These are phyloP conservation scores for Alternaria sp. DNA, from an alignment of 2,329 filamentous ascomycete genomes.

Conservation along the genomic window DNA sequence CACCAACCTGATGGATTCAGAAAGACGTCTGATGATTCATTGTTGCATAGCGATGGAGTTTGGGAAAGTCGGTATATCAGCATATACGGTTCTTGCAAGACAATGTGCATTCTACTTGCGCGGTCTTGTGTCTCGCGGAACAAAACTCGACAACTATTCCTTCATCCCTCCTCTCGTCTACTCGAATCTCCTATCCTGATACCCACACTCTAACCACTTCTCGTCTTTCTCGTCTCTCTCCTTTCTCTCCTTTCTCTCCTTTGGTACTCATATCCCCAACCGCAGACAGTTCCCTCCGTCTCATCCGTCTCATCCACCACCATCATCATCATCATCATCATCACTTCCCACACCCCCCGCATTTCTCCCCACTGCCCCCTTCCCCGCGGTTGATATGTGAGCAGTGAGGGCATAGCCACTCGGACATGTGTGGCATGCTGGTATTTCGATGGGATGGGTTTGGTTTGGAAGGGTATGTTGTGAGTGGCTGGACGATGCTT, in stretches of 20 bases:
- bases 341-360: not conserved
- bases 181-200: too few relatives aligned
- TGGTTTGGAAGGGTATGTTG: not conserved
- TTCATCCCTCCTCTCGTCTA: too few relatives aligned
- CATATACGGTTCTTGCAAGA: not conserved
- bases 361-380: not conserved
- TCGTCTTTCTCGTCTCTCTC: too few relatives aligned
- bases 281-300: not conserved
- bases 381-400: not conserved
- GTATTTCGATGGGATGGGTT: not conserved
- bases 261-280: too few relatives aligned
- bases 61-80: not conserved
- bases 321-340: too few relatives aligned
- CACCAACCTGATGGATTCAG: not conserved
- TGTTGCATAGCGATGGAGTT: not conserved
- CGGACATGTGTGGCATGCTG: not conserved
- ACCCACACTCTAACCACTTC: too few relatives aligned
- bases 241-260: too few relatives aligned
- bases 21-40: not conserved
- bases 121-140: too few relatives aligned
- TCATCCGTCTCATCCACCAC: too few relatives aligned
- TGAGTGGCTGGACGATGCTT: not conserved
- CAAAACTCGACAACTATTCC: too few relatives aligned
- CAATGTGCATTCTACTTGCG: too few relatives aligned
- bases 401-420: constrained; percentile 1